Evolutionary conservation across 345 rosid genomes (phyloP).

Genomic region (Eucalyptus microcorys): DNA sequence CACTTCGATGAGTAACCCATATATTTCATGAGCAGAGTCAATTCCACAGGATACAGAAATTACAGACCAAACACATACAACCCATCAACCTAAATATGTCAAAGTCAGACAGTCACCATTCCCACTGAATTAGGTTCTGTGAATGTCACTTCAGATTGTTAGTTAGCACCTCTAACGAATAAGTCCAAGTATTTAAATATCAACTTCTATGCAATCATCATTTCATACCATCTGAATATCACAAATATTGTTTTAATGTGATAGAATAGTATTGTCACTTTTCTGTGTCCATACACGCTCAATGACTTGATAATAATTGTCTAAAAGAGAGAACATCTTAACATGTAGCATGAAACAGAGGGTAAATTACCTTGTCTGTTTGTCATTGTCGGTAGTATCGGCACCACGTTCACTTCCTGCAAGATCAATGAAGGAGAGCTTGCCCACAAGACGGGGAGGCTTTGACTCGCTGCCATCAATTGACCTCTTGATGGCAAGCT

Average conservation of each 20-base stretch:
- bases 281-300: background rate
- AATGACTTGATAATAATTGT: background rate
- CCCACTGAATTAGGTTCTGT: background rate
- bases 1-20: background rate
- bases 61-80: background rate
- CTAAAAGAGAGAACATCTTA: background rate
- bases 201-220: background rate
- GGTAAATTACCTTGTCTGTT: slow-evolving; percentile 69
- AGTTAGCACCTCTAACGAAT: background rate
- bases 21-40: background rate
- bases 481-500: slow-evolving; percentile 85
- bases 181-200: background rate
- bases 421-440: slow-evolving; percentile 95
- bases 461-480: slow-evolving; percentile 73
- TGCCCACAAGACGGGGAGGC: slow-evolving; percentile 87
- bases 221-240: background rate
- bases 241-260: background rate
- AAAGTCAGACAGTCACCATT: background rate
- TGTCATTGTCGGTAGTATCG: slow-evolving; percentile 97
- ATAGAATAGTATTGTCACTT: background rate
- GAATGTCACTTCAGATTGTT: background rate
- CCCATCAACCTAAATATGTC: background rate
- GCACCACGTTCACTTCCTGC: slow-evolving; percentile 99
- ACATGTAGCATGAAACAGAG: background rate
- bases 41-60: background rate